Conservation (phyloP, 495 filamentous ascomycete genomes). For the Trichodelitschia bisporula region DNA sequence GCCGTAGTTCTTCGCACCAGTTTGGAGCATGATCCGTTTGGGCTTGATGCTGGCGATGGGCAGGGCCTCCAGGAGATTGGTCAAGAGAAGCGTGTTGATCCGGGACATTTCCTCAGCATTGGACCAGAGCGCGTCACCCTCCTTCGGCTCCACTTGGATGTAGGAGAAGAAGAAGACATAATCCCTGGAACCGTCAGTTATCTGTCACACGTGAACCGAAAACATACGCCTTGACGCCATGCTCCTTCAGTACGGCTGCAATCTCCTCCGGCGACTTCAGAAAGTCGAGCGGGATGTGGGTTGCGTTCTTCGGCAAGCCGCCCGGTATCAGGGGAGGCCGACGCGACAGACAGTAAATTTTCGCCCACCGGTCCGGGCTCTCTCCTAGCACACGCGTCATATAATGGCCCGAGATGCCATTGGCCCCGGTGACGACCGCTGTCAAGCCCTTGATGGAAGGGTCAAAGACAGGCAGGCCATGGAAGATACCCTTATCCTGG, state of each 20-base stretch:
- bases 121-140: slow-evolving; percentile 19
- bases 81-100: slow-evolving; percentile 19
- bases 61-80: slow-evolving; percentile 23
- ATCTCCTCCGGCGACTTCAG: slow-evolving; percentile 19
- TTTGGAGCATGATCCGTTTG: slow-evolving; percentile 25
- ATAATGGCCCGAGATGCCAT: slow-evolving; percentile 24
- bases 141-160: slow-evolving; percentile 20
- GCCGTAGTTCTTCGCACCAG: slow-evolving; percentile 26
- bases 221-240: slow-evolving; percentile 10
- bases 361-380: slow-evolving; percentile 23
- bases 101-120: slow-evolving; percentile 20
- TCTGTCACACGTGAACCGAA: background rate
- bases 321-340: slow-evolving; percentile 17
- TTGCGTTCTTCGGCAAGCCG: slow-evolving; percentile 15
- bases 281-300: slow-evolving; percentile 25
- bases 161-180: slow-evolving; percentile 32
- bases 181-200: slow-evolving; percentile 10
- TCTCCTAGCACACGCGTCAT: slow-evolving; percentile 22
- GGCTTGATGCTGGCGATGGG: slow-evolving; percentile 18
- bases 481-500: slow-evolving; percentile 18
- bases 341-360: slow-evolving; percentile 25
- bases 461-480: slow-evolving; percentile 23
- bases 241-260: slow-evolving; percentile 14
- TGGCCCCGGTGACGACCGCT: slow-evolving; percentile 28
- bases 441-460: slow-evolving; percentile 17